phyloP scores from a whole-genome alignment of 768 basidiomycete species.

The Infundibulicybe gibba region DNA sequence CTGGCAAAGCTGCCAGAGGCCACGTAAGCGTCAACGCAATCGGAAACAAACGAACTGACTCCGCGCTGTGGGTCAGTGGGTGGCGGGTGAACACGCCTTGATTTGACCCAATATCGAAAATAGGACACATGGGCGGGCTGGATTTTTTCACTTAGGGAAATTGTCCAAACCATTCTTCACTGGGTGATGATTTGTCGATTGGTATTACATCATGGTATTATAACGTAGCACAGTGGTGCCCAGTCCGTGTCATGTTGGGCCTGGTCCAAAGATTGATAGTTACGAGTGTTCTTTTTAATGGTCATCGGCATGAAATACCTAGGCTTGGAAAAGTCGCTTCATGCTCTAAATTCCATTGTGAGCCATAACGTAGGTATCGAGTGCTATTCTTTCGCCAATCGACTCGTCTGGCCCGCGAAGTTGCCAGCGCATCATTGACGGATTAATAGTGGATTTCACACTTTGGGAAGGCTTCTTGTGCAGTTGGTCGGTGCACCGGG shows the following conservation, averaged over 20 bases:
- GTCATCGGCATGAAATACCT: neutral
- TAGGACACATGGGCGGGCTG: too few relatives aligned
- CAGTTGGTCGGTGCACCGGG: constrained; percentile 18
- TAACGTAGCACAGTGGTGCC: neutral
- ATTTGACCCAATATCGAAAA: too few relatives aligned
- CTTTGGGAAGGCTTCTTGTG: constrained; percentile 15
- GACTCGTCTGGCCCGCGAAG: constrained; percentile 5
- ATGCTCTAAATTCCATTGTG: neutral
- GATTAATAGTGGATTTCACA: neutral
- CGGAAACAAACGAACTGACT: too few relatives aligned
- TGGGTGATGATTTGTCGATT: neutral
- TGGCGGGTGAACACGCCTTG: too few relatives aligned
- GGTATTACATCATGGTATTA: neutral
- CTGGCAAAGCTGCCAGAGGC: too few relatives aligned
- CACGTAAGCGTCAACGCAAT: too few relatives aligned
- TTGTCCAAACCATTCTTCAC: too few relatives aligned
- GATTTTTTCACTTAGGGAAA: neutral
- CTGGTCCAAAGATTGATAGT: too few relatives aligned
- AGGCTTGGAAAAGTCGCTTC: neutral
- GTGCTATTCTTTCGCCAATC: neutral
- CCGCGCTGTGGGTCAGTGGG: too few relatives aligned
- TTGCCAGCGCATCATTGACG: constrained; percentile 6
- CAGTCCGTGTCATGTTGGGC: neutral
- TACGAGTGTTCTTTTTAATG: neutral
- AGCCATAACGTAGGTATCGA: neutral